Conservation (phyloP, 192 early-diverging fungal genomes). For the Lunasporangiospora selenospora region DNA sequence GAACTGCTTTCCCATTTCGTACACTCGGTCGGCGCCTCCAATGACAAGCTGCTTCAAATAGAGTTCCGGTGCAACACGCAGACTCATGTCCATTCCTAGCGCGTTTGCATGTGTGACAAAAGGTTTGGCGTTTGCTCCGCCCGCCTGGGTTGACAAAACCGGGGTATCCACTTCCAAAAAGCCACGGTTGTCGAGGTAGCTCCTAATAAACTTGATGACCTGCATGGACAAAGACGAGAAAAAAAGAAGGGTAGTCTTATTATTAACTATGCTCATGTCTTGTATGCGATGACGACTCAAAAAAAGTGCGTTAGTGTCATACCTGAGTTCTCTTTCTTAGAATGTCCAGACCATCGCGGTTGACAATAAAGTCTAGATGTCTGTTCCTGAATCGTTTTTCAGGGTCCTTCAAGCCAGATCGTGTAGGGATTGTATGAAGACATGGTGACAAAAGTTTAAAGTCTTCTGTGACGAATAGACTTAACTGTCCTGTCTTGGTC, state of each 20-base stretch:
- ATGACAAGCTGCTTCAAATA: conserved; percentile 90
- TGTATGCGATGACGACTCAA: neutral
- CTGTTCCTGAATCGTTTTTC: conserved; percentile 76
- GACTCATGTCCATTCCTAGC: conserved; percentile 69
- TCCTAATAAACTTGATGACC: conserved; percentile 68
- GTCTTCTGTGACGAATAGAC: conserved; percentile 61
- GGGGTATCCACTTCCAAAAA: conserved; percentile 92
- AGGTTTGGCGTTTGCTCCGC: conserved; percentile 85
- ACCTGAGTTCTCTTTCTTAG: conserved; percentile 66
- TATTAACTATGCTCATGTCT: neutral
- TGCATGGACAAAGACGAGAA: conserved; percentile 2
- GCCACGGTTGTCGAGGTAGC: conserved; percentile 63
- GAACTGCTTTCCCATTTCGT: conserved; percentile 91
- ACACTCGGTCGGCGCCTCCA: conserved; percentile 85
- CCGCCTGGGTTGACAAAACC: conserved; percentile 70
- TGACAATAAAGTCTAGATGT: conserved; percentile 79
- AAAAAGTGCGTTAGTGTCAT: neutral
- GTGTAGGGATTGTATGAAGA: conserved; percentile 67
- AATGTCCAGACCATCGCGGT: conserved; percentile 55
- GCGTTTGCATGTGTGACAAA: conserved; percentile 76
- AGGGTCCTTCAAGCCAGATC: conserved; percentile 65
- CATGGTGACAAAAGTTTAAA: conserved; percentile 73
- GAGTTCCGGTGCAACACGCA: conserved; percentile 87
- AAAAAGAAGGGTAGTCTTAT: conserved; percentile 10
- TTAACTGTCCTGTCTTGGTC: conserved; percentile 73